Percentiles rank a stretch among this genome's conserved stretches.
Evolutionary conservation across 2,329 filamentous ascomycete species (phyloP).

Genomic region (Verticillium dahliae): DNA sequence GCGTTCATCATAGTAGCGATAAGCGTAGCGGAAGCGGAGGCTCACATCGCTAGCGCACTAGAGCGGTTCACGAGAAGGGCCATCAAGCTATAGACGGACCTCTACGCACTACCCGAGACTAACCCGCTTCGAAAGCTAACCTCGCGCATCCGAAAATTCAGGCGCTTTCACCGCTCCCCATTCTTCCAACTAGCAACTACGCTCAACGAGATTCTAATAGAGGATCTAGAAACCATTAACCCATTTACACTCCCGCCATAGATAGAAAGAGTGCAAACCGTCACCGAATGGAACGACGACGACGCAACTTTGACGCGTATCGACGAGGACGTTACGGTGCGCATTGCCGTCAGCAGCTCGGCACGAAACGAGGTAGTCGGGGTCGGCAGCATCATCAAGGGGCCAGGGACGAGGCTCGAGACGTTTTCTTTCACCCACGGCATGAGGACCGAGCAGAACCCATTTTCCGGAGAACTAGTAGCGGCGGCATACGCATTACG

Average conservation of each 20-base stretch:
- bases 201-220: conserved; percentile 10
- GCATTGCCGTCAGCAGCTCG: conserved; percentile 7
- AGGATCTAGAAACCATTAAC: neutral
- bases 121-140: neutral
- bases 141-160: neutral
- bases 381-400: conserved; percentile 7
- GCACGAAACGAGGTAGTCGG: conserved; percentile 12
- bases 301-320: neutral
- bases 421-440: conserved; percentile 13
- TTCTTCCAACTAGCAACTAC: neutral
- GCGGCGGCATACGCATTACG: conserved; percentile 11
- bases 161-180: neutral
- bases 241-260: neutral
- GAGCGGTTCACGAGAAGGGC: neutral
- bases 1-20: neutral
- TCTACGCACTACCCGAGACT: neutral
- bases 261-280: neutral
- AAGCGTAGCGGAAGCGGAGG: conserved; percentile 1
- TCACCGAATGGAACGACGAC: neutral
- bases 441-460: conserved; percentile 12
- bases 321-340: neutral
- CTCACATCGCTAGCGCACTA: neutral
- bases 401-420: conserved; percentile 2
- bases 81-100: neutral
- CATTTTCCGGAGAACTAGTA: conserved; percentile 11